Percentiles rank a stretch among this genome's conserved stretches.
Evolutionary conservation across 441 rosid species (phyloP).

Genomic region (Melastoma candidum): DNA sequence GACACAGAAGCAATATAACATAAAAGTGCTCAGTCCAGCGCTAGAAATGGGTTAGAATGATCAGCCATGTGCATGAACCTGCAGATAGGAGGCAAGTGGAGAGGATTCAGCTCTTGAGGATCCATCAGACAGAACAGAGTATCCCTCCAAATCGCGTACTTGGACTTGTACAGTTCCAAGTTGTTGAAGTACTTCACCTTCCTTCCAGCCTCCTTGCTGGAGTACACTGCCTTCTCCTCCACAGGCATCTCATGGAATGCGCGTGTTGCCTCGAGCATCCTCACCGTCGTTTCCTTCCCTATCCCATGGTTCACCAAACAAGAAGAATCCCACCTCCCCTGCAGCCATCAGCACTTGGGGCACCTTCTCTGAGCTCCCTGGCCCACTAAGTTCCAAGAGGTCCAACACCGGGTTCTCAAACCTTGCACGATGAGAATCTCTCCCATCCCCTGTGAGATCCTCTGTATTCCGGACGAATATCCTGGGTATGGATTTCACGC

Average conservation of each 20-base stretch:
- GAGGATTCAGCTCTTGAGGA: constrained; percentile 2
- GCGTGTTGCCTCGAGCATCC: constrained; percentile 1
- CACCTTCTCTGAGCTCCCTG: not conserved
- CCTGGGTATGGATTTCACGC: too few relatives aligned
- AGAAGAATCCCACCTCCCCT: constrained; percentile 8
- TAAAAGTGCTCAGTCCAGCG: not conserved
- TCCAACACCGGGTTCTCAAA: too few relatives aligned
- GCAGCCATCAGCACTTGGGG: constrained; percentile 5
- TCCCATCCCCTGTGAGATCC: too few relatives aligned
- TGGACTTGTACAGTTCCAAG: constrained; percentile 13
- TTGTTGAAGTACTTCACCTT: constrained; percentile 8
- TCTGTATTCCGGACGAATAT: too few relatives aligned
- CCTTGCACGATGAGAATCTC: too few relatives aligned
- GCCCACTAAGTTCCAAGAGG: too few relatives aligned
- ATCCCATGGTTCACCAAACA: constrained; percentile 11
- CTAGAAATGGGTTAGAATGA: not conserved
- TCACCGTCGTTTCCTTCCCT: not conserved
- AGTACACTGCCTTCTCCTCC: constrained; percentile 3
- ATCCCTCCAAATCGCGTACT: constrained; percentile 15
- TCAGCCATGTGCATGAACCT: not conserved
- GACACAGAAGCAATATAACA: not conserved
- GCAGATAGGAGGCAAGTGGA: constrained; percentile 6
- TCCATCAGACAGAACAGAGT: constrained; percentile 10
- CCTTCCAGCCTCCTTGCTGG: not conserved
- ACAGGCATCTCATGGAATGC: constrained; percentile 4